phyloP scores from a whole-genome alignment of 2,329 filamentous ascomycete genomes.

The Aspergillus versicolor region DNA sequence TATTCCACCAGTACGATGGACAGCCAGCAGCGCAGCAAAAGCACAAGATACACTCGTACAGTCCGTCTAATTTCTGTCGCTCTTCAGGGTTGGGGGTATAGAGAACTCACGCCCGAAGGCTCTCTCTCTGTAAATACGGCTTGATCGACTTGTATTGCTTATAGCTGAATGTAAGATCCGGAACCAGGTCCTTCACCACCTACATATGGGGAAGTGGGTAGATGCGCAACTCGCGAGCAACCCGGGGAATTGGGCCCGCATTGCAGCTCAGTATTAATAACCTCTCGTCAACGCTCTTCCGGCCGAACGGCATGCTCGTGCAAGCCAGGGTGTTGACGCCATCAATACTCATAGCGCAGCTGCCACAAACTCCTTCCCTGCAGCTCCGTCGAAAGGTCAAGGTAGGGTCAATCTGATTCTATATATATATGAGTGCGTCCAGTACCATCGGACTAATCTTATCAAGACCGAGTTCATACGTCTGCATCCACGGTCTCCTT shows the following conservation, averaged over 20 bases:
- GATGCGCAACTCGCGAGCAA: constrained; percentile 82
- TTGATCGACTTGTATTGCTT: constrained; percentile 99
- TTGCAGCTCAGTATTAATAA: no score
- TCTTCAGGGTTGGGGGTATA: constrained; percentile 68
- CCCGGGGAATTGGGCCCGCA: constrained; percentile 86
- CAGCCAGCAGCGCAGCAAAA: constrained; percentile 98
- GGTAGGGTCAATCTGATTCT: constrained; percentile 97
- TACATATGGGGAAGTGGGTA: constrained; percentile 98
- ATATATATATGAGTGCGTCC: constrained; percentile 94
- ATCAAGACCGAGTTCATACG: constrained; percentile 92
- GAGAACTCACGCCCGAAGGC: constrained; percentile 69
- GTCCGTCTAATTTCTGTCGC: constrained; percentile 92
- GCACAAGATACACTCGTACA: constrained; percentile 99
- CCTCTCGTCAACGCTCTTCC: not conserved
- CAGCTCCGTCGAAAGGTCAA: constrained; percentile 95
- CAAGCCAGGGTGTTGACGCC: constrained; percentile 97
- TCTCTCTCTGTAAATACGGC: constrained; percentile 93
- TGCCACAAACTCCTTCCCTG: constrained; percentile 97
- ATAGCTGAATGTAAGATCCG: constrained; percentile 97
- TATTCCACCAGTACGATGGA: constrained; percentile 99
- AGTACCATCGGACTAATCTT: constrained; percentile 99
- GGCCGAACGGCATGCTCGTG: constrained; percentile 68
- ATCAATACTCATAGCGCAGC: constrained; percentile 99
- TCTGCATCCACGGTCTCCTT: constrained; percentile 93
- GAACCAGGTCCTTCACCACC: constrained; percentile 97